Conservation (phyloP, 2,329 filamentous ascomycete genomes). For the Paraphaeosphaeria sporulosa region DNA sequence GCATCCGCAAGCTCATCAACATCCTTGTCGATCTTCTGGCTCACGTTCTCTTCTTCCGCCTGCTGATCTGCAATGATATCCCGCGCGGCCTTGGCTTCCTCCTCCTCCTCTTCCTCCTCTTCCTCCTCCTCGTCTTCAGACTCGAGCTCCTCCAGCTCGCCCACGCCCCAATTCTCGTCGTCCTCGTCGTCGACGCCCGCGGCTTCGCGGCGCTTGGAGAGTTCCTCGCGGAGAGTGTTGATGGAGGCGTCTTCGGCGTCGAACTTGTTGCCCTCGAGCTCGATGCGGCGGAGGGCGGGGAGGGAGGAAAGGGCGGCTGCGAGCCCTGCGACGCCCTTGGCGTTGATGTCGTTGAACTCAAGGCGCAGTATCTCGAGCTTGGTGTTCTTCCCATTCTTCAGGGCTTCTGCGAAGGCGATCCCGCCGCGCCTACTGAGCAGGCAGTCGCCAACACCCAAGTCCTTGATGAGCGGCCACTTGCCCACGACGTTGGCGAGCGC, state of each 20-base stretch:
- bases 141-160: conserved; percentile 79
- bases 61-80: conserved; percentile 74
- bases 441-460: conserved; percentile 90
- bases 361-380: conserved; percentile 82
- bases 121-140: conserved; percentile 83
- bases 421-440: conserved; percentile 81
- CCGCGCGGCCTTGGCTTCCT: conserved; percentile 62
- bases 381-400: conserved; percentile 77
- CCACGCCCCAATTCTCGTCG: conserved; percentile 60
- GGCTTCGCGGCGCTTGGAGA: conserved; percentile 77
- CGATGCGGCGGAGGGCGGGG: conserved; percentile 81
- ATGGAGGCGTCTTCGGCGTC: conserved; percentile 81
- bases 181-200: conserved; percentile 54
- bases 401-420: conserved; percentile 73
- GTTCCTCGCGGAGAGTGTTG: conserved; percentile 67
- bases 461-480: conserved; percentile 77
- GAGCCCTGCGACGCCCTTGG: conserved; percentile 75
- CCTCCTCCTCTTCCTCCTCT: conserved; percentile 72
- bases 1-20: conserved; percentile 82
- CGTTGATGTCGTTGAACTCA: conserved; percentile 94
- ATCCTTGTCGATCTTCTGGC: conserved; percentile 74
- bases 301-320: conserved; percentile 73
- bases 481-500: conserved; percentile 78
- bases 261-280: conserved; percentile 97
- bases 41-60: conserved; percentile 76